phyloP scores from a whole-genome alignment of 1,284 basidiomycete genomes.

The Malassezia cuniculi region DNA sequence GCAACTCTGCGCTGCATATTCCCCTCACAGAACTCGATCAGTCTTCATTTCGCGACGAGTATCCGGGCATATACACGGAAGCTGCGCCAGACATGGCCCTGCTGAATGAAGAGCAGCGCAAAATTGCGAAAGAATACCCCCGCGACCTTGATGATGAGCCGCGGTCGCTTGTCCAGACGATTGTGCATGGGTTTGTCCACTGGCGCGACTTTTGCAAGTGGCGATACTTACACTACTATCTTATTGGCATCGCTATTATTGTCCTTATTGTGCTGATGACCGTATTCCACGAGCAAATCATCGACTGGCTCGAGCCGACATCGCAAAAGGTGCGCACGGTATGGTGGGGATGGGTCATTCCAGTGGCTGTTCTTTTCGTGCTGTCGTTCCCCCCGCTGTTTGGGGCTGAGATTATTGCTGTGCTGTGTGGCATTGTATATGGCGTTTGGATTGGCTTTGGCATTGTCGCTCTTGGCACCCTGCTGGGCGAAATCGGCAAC shows the following conservation, averaged over 20 bases:
- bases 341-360: slow-evolving; percentile 62
- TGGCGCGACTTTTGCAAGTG: slow-evolving; percentile 24
- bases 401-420: slow-evolving; percentile 62
- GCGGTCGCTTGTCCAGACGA: slow-evolving; percentile 15
- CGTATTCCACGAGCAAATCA: slow-evolving; percentile 58
- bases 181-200: slow-evolving; percentile 18
- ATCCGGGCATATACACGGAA: slow-evolving; percentile 20
- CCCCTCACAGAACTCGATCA: no score
- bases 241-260: slow-evolving; percentile 44
- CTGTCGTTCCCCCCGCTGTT: slow-evolving; percentile 52
- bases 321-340: slow-evolving; percentile 55
- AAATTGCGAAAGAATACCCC: slow-evolving; percentile 32
- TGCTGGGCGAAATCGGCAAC: slow-evolving; percentile 37
- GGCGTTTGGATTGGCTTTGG: slow-evolving; percentile 41
- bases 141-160: slow-evolving; percentile 30
- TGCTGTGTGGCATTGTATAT: slow-evolving; percentile 60
- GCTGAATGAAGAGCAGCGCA: slow-evolving; percentile 22
- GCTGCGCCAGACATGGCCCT: slow-evolving; percentile 16
- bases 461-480: slow-evolving; percentile 27
- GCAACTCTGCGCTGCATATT: no score
- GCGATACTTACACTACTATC: slow-evolving; percentile 49
- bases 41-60: no score
- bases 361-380: slow-evolving; percentile 63
- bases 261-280: slow-evolving; percentile 54
- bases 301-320: slow-evolving; percentile 55